Evolutionary conservation across 1,139 yeast species (phyloP), one percentile per base, ranked within the genome.

Genomic region (Scheffersomyces insectosa): DNA sequence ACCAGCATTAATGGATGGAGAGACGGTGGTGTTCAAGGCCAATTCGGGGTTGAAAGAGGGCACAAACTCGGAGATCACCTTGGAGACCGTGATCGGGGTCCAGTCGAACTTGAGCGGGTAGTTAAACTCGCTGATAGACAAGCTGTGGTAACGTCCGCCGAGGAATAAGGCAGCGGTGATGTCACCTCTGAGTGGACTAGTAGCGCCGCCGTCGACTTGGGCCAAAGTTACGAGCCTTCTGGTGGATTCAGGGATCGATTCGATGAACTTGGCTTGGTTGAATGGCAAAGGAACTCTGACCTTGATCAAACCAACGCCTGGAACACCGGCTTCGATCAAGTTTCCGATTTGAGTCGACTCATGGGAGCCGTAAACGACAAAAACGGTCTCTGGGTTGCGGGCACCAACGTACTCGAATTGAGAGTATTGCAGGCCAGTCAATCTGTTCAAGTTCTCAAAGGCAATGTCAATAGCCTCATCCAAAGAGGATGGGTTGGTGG

Each of bases 271-370:
- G 34, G 72, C 72, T 36, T 79, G 73, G 53, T 82, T 82, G 62
- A 90, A 86, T 42, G 96, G 93, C 43, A 85, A 70, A 45, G 96
- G 95, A 41, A 88, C 80, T 63, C 97, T 80, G 42, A 86, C 81
- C 47, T 84, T 77, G 45, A 91, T 65, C 41, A 85, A 77, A 47
- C 95, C 97, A 38, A 80, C 72, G 25, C 68, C 70, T 16, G 62
- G 51, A 14, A 59, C 51, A 13, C 59, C 51, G 5, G 70, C 52
- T 30, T 59, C 51, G 41, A 83, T 68, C 30, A 79, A 71, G 37
- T 70, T 65, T 36, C 77, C 55, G 35, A 88, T 75, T 49, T 82
- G 68, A 39, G 79, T 72, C 13, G 85, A 67, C 59, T 85, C 93
- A 37, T 80, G 69, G 15, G 95, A 75, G 27, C 97, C 96, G 56